Evolutionary conservation across 768 basidiomycete species (phyloP), one percentile per base, ranked within the genome.

Genomic region (Tulasnella sp.): DNA sequence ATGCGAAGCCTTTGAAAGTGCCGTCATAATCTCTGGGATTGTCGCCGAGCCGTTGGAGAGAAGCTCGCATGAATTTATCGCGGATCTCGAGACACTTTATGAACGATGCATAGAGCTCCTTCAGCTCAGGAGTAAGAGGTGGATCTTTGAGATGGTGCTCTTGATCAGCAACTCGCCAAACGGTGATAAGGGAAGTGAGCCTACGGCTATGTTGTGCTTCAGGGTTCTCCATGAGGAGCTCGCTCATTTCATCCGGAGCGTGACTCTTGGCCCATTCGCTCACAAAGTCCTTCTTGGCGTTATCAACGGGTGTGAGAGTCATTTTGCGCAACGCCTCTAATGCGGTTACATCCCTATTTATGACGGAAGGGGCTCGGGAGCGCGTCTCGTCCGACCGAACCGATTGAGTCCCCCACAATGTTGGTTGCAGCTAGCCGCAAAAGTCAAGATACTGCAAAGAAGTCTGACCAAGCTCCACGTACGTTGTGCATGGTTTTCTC

Each of bases 11-110:
- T 4, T 86, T 85, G 82, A 96, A 96, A 16, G 86, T 81, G 0
- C 90, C 93, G 80, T 99, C 98, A 83, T 96, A 90, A 84, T 99
- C 95, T 79, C 89, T 88, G 0, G 98, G 98, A 83, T 99, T 93
- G 84, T 99, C 98, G 2, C 97, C 98, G 3, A 99, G 89, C 75
- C 95, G 88, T 83, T 99, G 98, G 5, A 91, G 88, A 1, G 96
- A 98, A 79, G 89, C 89, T 7, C 86, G 80, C 86, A 98, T 96
- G 86, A 98, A 99, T 85, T 98, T 99, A 86, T 99, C 97, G 37
- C 98, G 92, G 26, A 99, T 86, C 75, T 93, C 90, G 70, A 99
- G 90, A 82, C 97, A 99, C 82, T 87, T 90, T 78, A 92, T 90
- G 82, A 99, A 90, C 1, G 91, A 88, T 79, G 90, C 87, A 79